These are phyloP conservation scores for Aspergillus sp. DNA, from an alignment of 2,329 filamentous ascomycete genomes.

Conservation along the genomic window DNA sequence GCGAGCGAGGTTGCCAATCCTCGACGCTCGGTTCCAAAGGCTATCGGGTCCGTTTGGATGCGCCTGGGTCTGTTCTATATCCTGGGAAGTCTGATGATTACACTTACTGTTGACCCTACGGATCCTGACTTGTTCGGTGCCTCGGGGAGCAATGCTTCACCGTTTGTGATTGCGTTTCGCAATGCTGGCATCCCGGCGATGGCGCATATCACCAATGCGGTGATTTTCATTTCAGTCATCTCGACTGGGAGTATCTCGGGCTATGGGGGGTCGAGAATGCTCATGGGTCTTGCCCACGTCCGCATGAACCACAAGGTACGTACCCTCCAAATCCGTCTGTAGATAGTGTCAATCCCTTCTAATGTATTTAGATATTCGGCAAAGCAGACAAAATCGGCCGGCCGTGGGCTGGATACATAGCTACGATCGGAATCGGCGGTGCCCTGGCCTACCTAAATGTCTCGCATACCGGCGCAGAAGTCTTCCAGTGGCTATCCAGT, in stretches of 20 bases:
- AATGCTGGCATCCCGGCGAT: slow-evolving; percentile 41
- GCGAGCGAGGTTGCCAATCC: slow-evolving; percentile 48
- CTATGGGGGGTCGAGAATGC: slow-evolving; percentile 47
- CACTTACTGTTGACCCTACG: slow-evolving; percentile 45
- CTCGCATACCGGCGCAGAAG: slow-evolving; percentile 40
- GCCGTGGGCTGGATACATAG: slow-evolving; percentile 54
- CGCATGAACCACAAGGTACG: slow-evolving; percentile 41
- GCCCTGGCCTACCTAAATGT: slow-evolving; percentile 48
- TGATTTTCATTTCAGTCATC: slow-evolving; percentile 50
- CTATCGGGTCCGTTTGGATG: slow-evolving; percentile 49
- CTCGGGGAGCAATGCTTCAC: slow-evolving; percentile 45
- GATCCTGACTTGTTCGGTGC: slow-evolving; percentile 44
- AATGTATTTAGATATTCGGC: slow-evolving; percentile 14
- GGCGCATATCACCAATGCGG: slow-evolving; percentile 51
- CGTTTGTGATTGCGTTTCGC: slow-evolving; percentile 46
- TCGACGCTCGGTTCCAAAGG: slow-evolving; percentile 43
- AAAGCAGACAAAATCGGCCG: slow-evolving; percentile 38
- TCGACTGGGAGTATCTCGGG: slow-evolving; percentile 46
- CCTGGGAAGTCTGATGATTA: slow-evolving; percentile 46
- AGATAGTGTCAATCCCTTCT: too few relatives aligned
- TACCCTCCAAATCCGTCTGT: too few relatives aligned
- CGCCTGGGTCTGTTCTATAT: slow-evolving; percentile 50
- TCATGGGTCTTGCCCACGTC: slow-evolving; percentile 46
- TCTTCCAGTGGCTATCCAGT: slow-evolving; percentile 52
- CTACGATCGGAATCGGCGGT: slow-evolving; percentile 69